phyloP scores from a whole-genome alignment of 495 filamentous ascomycete species.

The Antarctomyces pellizariae region DNA sequence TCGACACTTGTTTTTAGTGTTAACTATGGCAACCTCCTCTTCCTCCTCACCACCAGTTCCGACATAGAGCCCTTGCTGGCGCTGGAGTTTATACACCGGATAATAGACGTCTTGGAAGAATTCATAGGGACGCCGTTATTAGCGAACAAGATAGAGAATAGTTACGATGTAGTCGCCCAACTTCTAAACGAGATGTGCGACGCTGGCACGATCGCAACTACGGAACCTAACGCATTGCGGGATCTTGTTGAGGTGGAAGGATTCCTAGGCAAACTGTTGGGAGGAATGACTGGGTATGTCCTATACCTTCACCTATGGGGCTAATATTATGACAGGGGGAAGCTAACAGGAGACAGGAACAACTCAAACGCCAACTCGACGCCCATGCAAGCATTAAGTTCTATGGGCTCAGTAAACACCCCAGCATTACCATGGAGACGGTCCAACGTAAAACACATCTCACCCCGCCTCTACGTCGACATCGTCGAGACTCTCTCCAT shows the following conservation, averaged over 20 bases:
- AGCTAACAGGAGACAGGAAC: not conserved
- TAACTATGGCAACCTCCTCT: conserved; percentile 64
- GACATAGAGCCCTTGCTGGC: conserved; percentile 88
- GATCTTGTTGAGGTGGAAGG: conserved; percentile 82
- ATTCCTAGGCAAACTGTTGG: conserved; percentile 75
- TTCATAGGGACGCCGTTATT: conserved; percentile 81
- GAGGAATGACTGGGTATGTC: conserved; percentile 53
- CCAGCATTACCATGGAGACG: conserved; percentile 58
- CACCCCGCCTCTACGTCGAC: conserved; percentile 93
- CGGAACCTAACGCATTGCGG: conserved; percentile 78
- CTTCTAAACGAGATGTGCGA: conserved; percentile 92
- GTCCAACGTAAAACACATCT: conserved; percentile 82
- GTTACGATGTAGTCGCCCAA: conserved; percentile 89
- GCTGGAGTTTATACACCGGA: conserved; percentile 83
- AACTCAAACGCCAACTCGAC: not conserved
- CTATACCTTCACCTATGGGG: not conserved
- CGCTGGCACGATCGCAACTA: conserved; percentile 69
- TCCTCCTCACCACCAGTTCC: conserved; percentile 57
- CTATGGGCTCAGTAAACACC: conserved; percentile 19
- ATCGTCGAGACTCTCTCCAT: conserved; percentile 76
- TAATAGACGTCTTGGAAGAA: conserved; percentile 84
- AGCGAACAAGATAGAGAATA: conserved; percentile 60
- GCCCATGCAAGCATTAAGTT: too few species aligned
- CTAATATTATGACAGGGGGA: too few species aligned
- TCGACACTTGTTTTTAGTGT: conserved; percentile 82